These are phyloP conservation scores for Beauveria rudraprayagi DNA, from an alignment of 2,329 filamentous ascomycete species.

Conservation along the genomic window DNA sequence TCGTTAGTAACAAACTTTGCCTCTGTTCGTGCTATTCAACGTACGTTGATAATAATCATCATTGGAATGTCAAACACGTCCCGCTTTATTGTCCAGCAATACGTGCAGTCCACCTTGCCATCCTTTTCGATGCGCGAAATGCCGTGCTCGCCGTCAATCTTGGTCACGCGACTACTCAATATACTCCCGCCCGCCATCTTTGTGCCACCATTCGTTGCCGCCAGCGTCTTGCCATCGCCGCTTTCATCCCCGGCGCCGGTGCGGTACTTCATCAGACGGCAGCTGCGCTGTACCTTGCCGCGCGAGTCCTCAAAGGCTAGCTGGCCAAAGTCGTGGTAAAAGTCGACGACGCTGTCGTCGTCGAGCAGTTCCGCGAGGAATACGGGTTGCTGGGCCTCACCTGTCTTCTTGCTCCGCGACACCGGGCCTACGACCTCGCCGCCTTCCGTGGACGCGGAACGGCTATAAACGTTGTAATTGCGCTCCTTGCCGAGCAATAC, in stretches of 20 bases:
- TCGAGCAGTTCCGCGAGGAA: constrained; percentile 90
- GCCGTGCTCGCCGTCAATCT: constrained; percentile 64
- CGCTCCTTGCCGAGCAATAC: constrained; percentile 79
- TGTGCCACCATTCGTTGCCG: constrained; percentile 38
- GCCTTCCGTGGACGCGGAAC: constrained; percentile 32
- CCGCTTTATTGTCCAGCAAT: constrained; percentile 93
- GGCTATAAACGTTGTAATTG: constrained; percentile 80
- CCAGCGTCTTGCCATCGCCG: constrained; percentile 31
- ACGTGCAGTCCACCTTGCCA: constrained; percentile 88
- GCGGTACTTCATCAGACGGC: constrained; percentile 84
- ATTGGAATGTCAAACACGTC: constrained; percentile 98
- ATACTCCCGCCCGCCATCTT: constrained; percentile 36
- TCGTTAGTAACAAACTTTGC: background rate
- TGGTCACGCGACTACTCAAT: constrained; percentile 51
- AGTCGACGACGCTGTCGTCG: constrained; percentile 85
- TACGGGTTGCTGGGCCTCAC: constrained; percentile 61
- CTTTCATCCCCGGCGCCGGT: constrained; percentile 59
- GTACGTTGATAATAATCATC: constrained; percentile 96
- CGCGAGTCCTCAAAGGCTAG: constrained; percentile 87
- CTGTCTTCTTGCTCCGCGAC: constrained; percentile 36
- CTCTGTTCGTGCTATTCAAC: constrained; percentile 29
- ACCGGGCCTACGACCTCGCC: constrained; percentile 22
- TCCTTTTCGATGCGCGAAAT: constrained; percentile 78
- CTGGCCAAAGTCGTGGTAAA: constrained; percentile 91
- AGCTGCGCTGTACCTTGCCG: constrained; percentile 74